Percentiles rank a stretch among this genome's conserved stretches.
Conservation (phyloP, 495 filamentous ascomycete genomes). For the Trichoderma erinaceum region DNA sequence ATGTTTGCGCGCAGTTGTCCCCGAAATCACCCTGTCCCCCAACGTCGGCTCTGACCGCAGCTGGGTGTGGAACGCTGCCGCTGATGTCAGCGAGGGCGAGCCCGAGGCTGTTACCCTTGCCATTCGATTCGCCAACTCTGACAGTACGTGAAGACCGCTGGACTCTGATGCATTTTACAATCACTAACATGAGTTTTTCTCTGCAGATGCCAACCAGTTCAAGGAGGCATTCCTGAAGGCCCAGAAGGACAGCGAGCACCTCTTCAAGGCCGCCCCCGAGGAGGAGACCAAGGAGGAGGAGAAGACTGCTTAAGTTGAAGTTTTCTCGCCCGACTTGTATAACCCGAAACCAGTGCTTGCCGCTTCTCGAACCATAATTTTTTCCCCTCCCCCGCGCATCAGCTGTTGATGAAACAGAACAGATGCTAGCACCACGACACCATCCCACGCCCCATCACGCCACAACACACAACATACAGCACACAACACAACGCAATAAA, state of each 20-base stretch:
- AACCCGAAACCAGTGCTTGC: conserved; percentile 19
- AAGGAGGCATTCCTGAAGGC: conserved; percentile 98
- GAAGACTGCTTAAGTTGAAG: conserved; percentile 15
- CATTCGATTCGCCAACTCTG: conserved; percentile 95
- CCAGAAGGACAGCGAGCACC: conserved; percentile 88
- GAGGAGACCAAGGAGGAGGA: conserved; percentile 23
- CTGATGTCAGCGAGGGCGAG: conserved; percentile 97
- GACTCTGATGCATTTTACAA: neutral
- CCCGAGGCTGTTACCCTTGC: conserved; percentile 93
- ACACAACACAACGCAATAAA: neutral
- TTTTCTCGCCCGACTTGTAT: neutral
- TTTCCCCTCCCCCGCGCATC: neutral
- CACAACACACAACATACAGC: neutral
- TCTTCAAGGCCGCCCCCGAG: conserved; percentile 52
- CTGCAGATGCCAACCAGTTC: conserved; percentile 86
- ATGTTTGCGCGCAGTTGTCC: conserved; percentile 61
- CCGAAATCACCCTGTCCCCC: conserved; percentile 96
- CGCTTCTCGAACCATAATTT: conserved; percentile 11
- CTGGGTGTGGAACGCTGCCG: conserved; percentile 99
- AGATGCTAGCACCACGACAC: neutral
- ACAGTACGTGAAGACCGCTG: conserved; percentile 59
- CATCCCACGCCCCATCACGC: neutral
- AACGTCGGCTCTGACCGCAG: conserved; percentile 96
- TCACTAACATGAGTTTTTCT: conserved; percentile 21
- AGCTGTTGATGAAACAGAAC: neutral